These are phyloP conservation scores for Blastocystis sp. DNA, from an alignment of 352 stramenopile genomes.

Conservation along the genomic window DNA sequence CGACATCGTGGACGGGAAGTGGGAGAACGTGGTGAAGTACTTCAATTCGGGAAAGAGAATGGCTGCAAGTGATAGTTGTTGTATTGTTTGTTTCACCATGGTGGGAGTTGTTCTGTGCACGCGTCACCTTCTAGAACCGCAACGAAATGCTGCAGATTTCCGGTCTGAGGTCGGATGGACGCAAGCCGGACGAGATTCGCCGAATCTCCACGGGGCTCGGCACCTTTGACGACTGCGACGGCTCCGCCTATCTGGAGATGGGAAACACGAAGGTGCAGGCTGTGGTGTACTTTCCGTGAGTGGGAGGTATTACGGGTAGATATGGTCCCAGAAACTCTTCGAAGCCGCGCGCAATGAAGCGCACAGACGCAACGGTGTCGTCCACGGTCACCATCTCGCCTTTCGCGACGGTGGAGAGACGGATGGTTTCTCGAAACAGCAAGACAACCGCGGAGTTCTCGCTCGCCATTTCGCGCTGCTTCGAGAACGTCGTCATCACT, in stretches of 20 bases:
- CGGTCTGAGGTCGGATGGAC: constrained; percentile 48
- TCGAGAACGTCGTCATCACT: constrained; percentile 64
- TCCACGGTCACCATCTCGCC: constrained; percentile 50
- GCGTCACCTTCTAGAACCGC: constrained; percentile 8
- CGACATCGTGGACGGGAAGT: neutral
- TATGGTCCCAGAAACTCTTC: constrained; percentile 38
- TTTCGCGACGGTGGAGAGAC: constrained; percentile 29
- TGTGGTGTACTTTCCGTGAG: constrained; percentile 40
- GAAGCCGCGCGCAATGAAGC: neutral
- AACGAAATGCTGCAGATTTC: constrained; percentile 66
- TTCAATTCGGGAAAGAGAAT: constrained; percentile 46
- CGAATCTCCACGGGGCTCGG: constrained; percentile 18
- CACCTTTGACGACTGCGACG: constrained; percentile 64
- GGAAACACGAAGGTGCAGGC: constrained; percentile 72
- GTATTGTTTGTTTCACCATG: constrained; percentile 46
- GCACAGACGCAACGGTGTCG: neutral
- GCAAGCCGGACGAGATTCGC: constrained; percentile 69
- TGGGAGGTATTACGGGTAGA: constrained; percentile 11
- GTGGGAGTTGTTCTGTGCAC: neutral
- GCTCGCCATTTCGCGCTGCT: constrained; percentile 52
- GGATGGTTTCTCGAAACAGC: constrained; percentile 21
- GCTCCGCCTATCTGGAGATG: constrained; percentile 69
- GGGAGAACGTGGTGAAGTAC: constrained; percentile 7
- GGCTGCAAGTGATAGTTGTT: neutral
- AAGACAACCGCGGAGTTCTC: constrained; percentile 5